These are phyloP conservation scores for Chlamydomonas asymmetrica DNA, from an alignment of 139 green algal genomes.

Conservation along the genomic window DNA sequence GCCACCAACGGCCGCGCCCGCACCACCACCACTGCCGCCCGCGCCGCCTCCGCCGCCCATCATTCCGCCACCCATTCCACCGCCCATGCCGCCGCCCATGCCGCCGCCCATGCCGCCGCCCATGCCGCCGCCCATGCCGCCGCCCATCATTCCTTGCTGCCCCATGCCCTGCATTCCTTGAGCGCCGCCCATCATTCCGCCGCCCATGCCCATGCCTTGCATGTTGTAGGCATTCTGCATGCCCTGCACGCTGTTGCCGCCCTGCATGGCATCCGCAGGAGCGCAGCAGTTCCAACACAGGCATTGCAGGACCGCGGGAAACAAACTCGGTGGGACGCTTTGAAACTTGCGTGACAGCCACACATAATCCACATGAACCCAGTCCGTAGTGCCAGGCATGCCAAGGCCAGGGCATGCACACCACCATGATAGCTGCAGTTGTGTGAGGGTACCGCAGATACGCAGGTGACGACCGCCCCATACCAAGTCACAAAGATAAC, in stretches of 20 bases:
- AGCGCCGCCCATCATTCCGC: conserved; percentile 9
- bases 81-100: background rate
- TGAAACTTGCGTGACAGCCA: no score
- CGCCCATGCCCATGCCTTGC: conserved; percentile 24
- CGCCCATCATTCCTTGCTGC: background rate
- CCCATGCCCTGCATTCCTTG: conserved; percentile 7
- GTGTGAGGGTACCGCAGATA: no score
- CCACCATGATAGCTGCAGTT: no score
- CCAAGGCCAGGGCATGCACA: no score
- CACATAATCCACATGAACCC: no score
- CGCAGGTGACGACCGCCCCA: no score
- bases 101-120: conserved; percentile 8
- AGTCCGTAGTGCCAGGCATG: no score
- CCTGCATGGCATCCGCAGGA: background rate
- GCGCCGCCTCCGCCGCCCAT: background rate
- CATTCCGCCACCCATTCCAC: conserved; percentile 16
- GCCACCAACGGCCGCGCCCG: background rate
- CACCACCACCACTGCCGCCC: background rate
- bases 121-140: background rate
- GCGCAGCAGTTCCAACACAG: no score
- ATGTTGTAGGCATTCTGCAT: conserved; percentile 19
- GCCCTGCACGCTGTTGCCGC: conserved; percentile 10
- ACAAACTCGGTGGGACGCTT: no score
- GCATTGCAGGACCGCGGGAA: no score
- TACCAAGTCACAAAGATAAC: no score